These are phyloP conservation scores for Fusarium citri DNA, from an alignment of 2,329 filamentous ascomycete genomes.

Conservation along the genomic window DNA sequence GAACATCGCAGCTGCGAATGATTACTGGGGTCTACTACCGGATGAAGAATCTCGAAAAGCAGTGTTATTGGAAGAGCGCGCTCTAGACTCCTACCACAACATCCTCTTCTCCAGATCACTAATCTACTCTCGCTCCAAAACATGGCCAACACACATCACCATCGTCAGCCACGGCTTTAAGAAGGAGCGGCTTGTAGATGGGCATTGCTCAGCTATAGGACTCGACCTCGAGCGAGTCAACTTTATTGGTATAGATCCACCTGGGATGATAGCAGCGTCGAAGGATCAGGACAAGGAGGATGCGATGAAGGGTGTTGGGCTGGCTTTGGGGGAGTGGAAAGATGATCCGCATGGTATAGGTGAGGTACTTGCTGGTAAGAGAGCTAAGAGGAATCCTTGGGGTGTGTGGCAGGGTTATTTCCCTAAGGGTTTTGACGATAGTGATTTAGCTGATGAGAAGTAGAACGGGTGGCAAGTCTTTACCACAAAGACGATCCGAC, in stretches of 20 bases:
- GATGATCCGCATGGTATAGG: conserved; percentile 65
- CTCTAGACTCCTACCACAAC: conserved; percentile 89
- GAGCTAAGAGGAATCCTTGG: conserved; percentile 64
- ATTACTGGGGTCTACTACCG: conserved; percentile 57
- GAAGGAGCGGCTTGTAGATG: conserved; percentile 68
- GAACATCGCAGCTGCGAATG: conserved; percentile 61
- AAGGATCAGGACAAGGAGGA: conserved; percentile 50
- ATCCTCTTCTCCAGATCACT: conserved; percentile 76
- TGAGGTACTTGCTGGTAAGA: conserved; percentile 59
- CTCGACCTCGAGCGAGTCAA: conserved; percentile 59
- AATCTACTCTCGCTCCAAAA: conserved; percentile 55
- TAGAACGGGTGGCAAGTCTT: conserved; percentile 55
- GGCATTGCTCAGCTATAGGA: conserved; percentile 73
- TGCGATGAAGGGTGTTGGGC: conserved; percentile 56
- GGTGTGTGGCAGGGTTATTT: conserved; percentile 59
- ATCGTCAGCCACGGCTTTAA: conserved; percentile 80
- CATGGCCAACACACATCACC: conserved; percentile 69
- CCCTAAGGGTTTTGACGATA: conserved; percentile 48
- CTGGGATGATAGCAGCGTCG: conserved; percentile 52
- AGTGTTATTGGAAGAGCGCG: conserved; percentile 73
- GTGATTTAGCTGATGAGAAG: conserved; percentile 53
- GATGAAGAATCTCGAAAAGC: conserved; percentile 5
- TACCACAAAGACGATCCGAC: conserved; percentile 52
- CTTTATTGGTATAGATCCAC: conserved; percentile 75
- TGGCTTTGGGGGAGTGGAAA: conserved; percentile 62